Evolutionary conservation across 2,329 filamentous ascomycete genomes (phyloP).

Genomic region (Diaporthe sp.): DNA sequence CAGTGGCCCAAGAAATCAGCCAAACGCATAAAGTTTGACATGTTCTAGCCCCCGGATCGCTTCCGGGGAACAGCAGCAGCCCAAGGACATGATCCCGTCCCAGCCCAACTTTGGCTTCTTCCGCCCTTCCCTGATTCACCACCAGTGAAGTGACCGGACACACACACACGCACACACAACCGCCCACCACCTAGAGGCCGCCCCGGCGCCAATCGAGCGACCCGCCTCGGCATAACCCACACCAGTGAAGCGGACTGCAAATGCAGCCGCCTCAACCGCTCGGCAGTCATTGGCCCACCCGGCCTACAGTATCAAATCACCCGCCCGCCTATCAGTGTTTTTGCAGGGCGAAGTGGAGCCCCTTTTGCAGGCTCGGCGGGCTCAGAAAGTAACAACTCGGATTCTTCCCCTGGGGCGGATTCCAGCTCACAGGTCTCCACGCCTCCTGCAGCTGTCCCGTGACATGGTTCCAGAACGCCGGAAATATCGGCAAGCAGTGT

Average conservation of each 20-base stretch:
- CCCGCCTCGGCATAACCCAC: not conserved
- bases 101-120: not conserved
- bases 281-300: conserved; percentile 12
- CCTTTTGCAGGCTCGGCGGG: too few relatives aligned
- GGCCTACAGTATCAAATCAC: not conserved
- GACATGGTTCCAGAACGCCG: conserved; percentile 15
- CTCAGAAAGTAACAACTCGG: conserved; percentile 15
- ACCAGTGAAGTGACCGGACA: not conserved
- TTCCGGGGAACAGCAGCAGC: not conserved
- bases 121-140: not conserved
- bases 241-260: too few relatives aligned
- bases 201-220: conserved; percentile 33
- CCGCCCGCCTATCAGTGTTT: not conserved
- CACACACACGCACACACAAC: not conserved
- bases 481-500: conserved; percentile 6
- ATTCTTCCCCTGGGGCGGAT: not conserved
- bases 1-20: conserved; percentile 13
- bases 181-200: not conserved
- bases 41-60: conserved; percentile 19
- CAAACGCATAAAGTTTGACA: conserved; percentile 10
- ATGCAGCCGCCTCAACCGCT: conserved; percentile 14
- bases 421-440: conserved; percentile 30
- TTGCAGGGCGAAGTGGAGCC: too few relatives aligned
- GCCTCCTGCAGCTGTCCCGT: not conserved
- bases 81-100: not conserved